Evolutionary conservation across 331 rosid genomes (phyloP).

Genomic region (Arachis monticola): DNA sequence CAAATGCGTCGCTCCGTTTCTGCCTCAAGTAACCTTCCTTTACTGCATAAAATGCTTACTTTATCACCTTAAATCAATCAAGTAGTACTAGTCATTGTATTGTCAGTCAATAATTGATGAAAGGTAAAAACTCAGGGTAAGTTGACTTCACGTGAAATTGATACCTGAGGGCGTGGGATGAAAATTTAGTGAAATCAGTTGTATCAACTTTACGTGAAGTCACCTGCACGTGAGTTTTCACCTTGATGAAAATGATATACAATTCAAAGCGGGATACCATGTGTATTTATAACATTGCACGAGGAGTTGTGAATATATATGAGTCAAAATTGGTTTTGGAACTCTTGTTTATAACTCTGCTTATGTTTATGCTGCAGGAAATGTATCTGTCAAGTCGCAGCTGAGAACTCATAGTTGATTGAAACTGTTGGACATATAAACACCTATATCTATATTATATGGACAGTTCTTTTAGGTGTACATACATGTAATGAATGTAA

Average conservation of each 20-base stretch:
- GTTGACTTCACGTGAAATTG: too few relatives aligned
- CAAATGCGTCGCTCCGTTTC: constrained; percentile 49
- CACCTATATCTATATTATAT: neutral
- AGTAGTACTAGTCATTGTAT: neutral
- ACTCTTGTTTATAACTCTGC: neutral
- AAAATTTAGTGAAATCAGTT: too few relatives aligned
- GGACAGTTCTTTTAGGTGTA: constrained; percentile 20
- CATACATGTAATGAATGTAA: constrained; percentile 21
- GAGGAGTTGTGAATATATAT: constrained; percentile 13
- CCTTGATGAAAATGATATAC: constrained; percentile 4
- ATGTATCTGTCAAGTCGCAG: constrained; percentile 41
- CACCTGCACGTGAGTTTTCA: too few relatives aligned
- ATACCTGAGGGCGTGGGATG: too few relatives aligned
- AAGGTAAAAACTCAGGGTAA: too few relatives aligned
- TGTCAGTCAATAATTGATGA: neutral
- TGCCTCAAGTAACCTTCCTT: constrained; percentile 44
- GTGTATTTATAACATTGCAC: neutral
- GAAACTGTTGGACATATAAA: constrained; percentile 31
- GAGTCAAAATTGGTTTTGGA: neutral
- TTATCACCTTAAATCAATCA: constrained; percentile 3
- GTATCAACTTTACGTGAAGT: too few relatives aligned
- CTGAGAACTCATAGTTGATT: constrained; percentile 50
- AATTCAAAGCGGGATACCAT: neutral
- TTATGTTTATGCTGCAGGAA: constrained; percentile 48
- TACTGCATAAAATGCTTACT: constrained; percentile 8